These are phyloP conservation scores for Fusarium albidum DNA, from an alignment of 2,329 filamentous ascomycete species.

Conservation along the genomic window DNA sequence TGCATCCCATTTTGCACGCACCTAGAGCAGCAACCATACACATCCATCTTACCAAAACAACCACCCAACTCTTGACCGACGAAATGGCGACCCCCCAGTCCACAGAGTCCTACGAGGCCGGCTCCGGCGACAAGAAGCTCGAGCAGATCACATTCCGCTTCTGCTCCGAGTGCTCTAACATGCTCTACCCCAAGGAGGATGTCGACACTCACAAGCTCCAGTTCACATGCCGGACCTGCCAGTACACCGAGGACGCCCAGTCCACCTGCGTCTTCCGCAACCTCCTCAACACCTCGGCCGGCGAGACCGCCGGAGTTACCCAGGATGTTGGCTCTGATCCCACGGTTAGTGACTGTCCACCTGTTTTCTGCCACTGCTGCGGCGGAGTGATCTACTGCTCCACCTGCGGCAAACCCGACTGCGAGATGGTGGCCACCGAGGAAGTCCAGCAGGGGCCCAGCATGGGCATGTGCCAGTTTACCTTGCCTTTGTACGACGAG, in stretches of 20 bases:
- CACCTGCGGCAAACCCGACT: constrained; percentile 46
- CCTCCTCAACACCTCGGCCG: constrained; percentile 87
- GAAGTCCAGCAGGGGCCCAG: constrained; percentile 32
- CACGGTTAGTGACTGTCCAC: constrained; percentile 81
- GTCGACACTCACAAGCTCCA: constrained; percentile 82
- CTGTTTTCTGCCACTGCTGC: constrained; percentile 56
- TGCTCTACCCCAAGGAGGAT: constrained; percentile 98
- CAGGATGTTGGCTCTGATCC: constrained; percentile 97
- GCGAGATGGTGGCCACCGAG: constrained; percentile 33
- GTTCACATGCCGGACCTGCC: constrained; percentile 95
- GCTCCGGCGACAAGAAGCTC: constrained; percentile 58
- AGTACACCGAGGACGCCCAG: constrained; percentile 85
- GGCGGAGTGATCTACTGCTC: constrained; percentile 54
- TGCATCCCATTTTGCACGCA: constrained; percentile 9
- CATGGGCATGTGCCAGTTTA: constrained; percentile 43
- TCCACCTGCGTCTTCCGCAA: constrained; percentile 97
- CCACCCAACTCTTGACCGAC: constrained; percentile 21
- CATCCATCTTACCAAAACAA: constrained; percentile 10
- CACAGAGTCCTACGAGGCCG: constrained; percentile 53
- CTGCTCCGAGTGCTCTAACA: constrained; percentile 98
- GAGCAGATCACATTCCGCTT: constrained; percentile 97
- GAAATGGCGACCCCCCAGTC: constrained; percentile 67
- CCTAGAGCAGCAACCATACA: constrained; percentile 4
- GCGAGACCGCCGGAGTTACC: constrained; percentile 96
- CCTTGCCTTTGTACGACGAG: constrained; percentile 40